Percentiles rank a stretch among this genome's conserved stretches.
phyloP scores from a whole-genome alignment of 1,284 basidiomycete species.

The Trichosporon sp. region DNA sequence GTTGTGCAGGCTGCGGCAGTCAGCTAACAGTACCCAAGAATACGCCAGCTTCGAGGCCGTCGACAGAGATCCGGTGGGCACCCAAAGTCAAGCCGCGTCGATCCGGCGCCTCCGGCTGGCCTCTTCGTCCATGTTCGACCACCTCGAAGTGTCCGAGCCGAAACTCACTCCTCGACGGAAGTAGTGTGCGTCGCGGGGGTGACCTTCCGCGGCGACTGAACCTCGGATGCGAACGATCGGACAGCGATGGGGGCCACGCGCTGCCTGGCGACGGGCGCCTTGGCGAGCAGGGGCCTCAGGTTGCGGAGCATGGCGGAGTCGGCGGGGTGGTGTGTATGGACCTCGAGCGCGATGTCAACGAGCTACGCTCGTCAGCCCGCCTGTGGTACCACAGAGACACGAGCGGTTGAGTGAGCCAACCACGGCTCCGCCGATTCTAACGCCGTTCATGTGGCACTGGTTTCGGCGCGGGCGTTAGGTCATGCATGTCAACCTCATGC shows the following conservation, averaged over 20 bases:
- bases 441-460: not conserved
- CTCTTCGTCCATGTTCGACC: not conserved
- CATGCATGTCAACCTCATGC: too few relatives aligned
- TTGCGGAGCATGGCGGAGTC: constrained; percentile 35
- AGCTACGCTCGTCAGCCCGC: not conserved
- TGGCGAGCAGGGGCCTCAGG: constrained; percentile 36
- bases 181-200: constrained; percentile 52
- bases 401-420: not conserved
- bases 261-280: constrained; percentile 22
- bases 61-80: not conserved
- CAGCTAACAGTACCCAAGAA: not conserved
- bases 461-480: not conserved
- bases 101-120: too few relatives aligned
- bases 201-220: constrained; percentile 52
- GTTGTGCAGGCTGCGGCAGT: constrained; percentile 57
- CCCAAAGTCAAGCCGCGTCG: not conserved
- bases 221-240: constrained; percentile 10
- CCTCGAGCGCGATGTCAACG: constrained; percentile 4
- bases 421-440: not conserved
- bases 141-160: not conserved
- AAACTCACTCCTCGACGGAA: constrained; percentile 47
- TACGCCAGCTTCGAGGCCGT: not conserved
- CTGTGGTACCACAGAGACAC: not conserved
- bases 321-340: constrained; percentile 13
- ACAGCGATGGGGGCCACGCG: constrained; percentile 31